Base-by-base conservation (phyloP, 371 early-diverging fungal species). In the Mucor lusitanicus region DNA sequence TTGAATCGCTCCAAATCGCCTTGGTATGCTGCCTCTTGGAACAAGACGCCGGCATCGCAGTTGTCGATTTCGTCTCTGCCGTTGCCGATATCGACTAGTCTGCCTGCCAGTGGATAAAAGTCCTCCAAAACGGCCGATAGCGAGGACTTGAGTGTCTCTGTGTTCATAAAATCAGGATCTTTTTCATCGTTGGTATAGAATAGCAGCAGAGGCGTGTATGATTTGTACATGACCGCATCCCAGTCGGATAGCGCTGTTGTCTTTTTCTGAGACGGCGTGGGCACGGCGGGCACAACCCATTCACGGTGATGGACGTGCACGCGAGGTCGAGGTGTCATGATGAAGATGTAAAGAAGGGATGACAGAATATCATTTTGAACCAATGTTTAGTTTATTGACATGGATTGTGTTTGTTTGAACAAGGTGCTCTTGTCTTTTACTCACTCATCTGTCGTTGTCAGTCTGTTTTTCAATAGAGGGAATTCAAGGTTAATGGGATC, bases 151-250 rank as follows among this genome's bases (percentile, higher is more conserved):
- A 80, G 57, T 25, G 40, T 27, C 0, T 48, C n/a, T 2, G 75
- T 71, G 27, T 70, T 71, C 80, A 80, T 80, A n/a, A 80, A 80
- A 7, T 69, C 60, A 27, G 72, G 61, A 13, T 57, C 28, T 19
- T 71, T 59, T 7, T 59, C 42, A 13, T 59, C 53, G 25, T 77
- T 77, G 2, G 69, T 62, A 21, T 77, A 80, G 32, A 80, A 80
- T 23, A 80, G 35, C 2, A 80, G 54, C 0, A 80, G 27, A 6
- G 80, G 80, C 2, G 71, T 80, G 66, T 80, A 80, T 0, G 80
- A 77, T 44, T 77, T 77, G 57, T 71, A 80, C 80, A 80, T 80
- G 39, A 80, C 80, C n/a, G 71, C 63, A 64, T 80, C 80, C 80
- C 80, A 80, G 33, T 80, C 80, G 1, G 80, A 77, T 28, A 80